phyloP scores from a whole-genome alignment of 805 yeast species.

The Ogataea populi-albae region DNA sequence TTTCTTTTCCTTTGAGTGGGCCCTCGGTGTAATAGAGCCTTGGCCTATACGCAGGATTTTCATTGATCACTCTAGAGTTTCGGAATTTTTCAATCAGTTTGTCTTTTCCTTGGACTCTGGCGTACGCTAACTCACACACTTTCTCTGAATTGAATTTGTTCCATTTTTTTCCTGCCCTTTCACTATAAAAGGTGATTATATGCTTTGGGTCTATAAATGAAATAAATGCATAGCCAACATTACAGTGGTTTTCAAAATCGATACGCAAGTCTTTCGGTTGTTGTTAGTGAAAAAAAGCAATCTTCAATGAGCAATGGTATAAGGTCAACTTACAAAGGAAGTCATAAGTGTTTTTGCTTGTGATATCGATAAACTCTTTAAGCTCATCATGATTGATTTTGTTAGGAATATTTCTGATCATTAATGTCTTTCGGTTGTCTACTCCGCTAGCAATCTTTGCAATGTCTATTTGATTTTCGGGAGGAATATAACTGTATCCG shows the following conservation, averaged over 20 bases:
- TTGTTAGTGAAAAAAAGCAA: slow-evolving; percentile 1
- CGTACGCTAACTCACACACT: slow-evolving; percentile 49
- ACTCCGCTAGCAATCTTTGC: slow-evolving; percentile 37
- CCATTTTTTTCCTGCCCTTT: slow-evolving; percentile 48
- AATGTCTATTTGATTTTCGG: slow-evolving; percentile 38
- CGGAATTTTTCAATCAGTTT: slow-evolving; percentile 46
- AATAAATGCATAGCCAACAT: slow-evolving; percentile 56
- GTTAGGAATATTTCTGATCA: slow-evolving; percentile 56
- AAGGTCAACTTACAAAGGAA: slow-evolving; percentile 35
- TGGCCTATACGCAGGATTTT: slow-evolving; percentile 45
- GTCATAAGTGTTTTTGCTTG: slow-evolving; percentile 38
- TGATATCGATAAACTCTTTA: slow-evolving; percentile 43
- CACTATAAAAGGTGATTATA: slow-evolving; percentile 43
- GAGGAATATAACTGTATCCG: slow-evolving; percentile 26
- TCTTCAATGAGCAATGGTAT: background rate
- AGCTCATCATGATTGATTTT: slow-evolving; percentile 45
- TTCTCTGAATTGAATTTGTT: slow-evolving; percentile 46
- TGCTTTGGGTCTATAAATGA: slow-evolving; percentile 44
- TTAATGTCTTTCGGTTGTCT: slow-evolving; percentile 47
- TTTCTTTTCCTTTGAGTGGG: slow-evolving; percentile 39
- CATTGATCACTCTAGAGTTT: slow-evolving; percentile 47
- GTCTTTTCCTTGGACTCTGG: slow-evolving; percentile 48
- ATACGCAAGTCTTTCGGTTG: slow-evolving; percentile 40
- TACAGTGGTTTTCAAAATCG: slow-evolving; percentile 51
- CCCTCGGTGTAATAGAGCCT: slow-evolving; percentile 46